Evolutionary conservation across 306 rosid genomes (phyloP).

Genomic region (Vicia faba): DNA sequence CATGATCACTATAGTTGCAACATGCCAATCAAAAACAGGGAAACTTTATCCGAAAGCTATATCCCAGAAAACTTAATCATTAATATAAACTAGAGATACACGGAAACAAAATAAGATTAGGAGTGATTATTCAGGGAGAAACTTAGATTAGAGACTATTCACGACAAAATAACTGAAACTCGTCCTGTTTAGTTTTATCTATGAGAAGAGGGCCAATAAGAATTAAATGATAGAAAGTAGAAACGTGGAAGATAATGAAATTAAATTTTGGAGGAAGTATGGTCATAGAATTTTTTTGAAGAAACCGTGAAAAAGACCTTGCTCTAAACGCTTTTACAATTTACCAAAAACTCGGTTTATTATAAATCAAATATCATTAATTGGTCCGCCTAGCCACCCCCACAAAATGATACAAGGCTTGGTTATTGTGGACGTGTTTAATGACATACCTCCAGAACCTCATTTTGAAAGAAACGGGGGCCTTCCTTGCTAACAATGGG

Average conservation of each 20-base stretch:
- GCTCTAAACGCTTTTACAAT: neutral
- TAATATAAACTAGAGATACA: constrained; percentile 17
- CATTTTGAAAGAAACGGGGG: constrained; percentile 84
- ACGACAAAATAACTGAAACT: constrained; percentile 15
- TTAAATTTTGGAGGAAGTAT: neutral
- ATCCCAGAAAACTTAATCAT: neutral
- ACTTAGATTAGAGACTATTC: constrained; percentile 15
- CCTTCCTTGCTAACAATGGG: constrained; percentile 86
- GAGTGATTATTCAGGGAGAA: neutral
- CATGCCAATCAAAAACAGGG: constrained; percentile 12
- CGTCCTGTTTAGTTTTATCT: neutral
- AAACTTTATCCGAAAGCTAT: neutral
- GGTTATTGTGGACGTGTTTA: neutral
- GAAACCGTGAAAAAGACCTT: constrained; percentile 14
- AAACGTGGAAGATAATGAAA: constrained; percentile 23
- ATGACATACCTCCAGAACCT: constrained; percentile 73
- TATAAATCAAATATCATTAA: constrained; percentile 6
- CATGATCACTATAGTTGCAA: constrained; percentile 26
- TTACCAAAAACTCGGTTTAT: constrained; percentile 4
- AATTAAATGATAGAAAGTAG: neutral
- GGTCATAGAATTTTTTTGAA: neutral
- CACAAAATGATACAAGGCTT: constrained; percentile 7
- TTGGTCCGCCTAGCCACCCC: constrained; percentile 5
- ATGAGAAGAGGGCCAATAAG: constrained; percentile 15
- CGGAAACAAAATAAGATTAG: neutral